Evolutionary conservation across 352 stramenopile species (phyloP).

Genomic region (Phytophthora idaei): DNA sequence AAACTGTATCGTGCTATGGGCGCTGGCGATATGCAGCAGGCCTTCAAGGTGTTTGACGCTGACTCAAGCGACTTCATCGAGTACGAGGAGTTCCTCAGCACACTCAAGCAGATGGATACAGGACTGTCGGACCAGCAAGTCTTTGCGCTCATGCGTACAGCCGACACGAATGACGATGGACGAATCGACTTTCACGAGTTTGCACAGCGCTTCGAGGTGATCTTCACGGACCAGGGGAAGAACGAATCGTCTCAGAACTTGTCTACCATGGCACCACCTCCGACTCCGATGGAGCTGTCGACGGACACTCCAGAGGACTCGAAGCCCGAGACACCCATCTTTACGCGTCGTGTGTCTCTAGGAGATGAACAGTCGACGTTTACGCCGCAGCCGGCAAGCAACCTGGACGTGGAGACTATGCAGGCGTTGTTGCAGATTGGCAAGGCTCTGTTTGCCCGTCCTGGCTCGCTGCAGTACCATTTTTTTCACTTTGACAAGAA

Average conservation of each 20-base stretch:
- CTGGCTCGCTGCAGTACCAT: slow-evolving; percentile 80
- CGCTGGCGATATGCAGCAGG: slow-evolving; percentile 86
- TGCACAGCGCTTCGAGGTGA: slow-evolving; percentile 90
- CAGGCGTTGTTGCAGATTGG: slow-evolving; percentile 76
- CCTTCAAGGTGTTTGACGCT: slow-evolving; percentile 92
- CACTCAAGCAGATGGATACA: slow-evolving; percentile 92
- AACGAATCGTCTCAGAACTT: slow-evolving; percentile 24
- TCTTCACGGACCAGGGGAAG: slow-evolving; percentile 84
- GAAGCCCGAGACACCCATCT: slow-evolving; percentile 30
- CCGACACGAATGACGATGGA: slow-evolving; percentile 92
- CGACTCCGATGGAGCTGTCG: slow-evolving; percentile 28
- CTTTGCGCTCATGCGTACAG: slow-evolving; percentile 93
- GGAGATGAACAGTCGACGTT: slow-evolving; percentile 70
- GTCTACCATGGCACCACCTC: slow-evolving; percentile 12
- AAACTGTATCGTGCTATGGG: slow-evolving; percentile 93
- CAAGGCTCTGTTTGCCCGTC: slow-evolving; percentile 74
- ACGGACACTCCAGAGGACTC: slow-evolving; percentile 21
- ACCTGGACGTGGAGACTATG: slow-evolving; percentile 87
- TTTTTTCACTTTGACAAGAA: slow-evolving; percentile 89
- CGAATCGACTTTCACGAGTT: slow-evolving; percentile 94
- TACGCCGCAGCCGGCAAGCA: slow-evolving; percentile 50
- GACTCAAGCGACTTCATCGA: slow-evolving; percentile 92
- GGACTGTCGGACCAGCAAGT: slow-evolving; percentile 92
- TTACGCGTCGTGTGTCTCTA: slow-evolving; percentile 61
- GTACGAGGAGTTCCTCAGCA: slow-evolving; percentile 93